Conservation (phyloP, 2,329 filamentous ascomycete genomes). For the Calycina herbarum region DNA sequence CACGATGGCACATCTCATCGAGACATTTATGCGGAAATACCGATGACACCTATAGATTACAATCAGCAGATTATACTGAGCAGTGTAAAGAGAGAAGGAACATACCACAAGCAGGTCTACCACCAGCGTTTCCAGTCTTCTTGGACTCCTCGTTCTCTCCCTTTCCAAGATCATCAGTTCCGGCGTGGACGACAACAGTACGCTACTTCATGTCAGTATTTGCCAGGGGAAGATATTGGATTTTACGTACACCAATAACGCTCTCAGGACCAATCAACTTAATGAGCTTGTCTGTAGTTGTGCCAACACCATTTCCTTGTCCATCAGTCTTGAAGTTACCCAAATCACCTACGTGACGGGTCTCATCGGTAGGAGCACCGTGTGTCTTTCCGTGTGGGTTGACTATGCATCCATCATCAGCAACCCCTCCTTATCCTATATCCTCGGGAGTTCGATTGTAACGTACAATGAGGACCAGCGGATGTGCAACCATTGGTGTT, state of each 20-base stretch:
- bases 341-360: constrained; percentile 94
- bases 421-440: constrained; percentile 17
- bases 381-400: constrained; percentile 94
- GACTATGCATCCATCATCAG: constrained; percentile 56
- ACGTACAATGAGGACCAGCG: constrained; percentile 93
- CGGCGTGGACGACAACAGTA: constrained; percentile 90
- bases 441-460: neutral
- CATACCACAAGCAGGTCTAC: constrained; percentile 90
- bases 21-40: constrained; percentile 68
- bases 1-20: neutral
- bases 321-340: constrained; percentile 96
- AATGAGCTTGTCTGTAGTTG: constrained; percentile 75
- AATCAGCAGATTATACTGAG: constrained; percentile 16
- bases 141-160: constrained; percentile 91
- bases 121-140: constrained; percentile 96
- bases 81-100: constrained; percentile 22
- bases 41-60: constrained; percentile 69
- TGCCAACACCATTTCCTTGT: constrained; percentile 86
- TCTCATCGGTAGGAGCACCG: constrained; percentile 78
- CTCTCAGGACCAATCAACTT: constrained; percentile 97
- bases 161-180: constrained; percentile 95
- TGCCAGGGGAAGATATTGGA: neutral
- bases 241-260: constrained; percentile 76
- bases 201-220: constrained; percentile 55
- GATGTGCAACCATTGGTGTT: constrained; percentile 99